Conservation (phyloP, 2,329 filamentous ascomycete genomes). For the Cercospora citrullina region DNA sequence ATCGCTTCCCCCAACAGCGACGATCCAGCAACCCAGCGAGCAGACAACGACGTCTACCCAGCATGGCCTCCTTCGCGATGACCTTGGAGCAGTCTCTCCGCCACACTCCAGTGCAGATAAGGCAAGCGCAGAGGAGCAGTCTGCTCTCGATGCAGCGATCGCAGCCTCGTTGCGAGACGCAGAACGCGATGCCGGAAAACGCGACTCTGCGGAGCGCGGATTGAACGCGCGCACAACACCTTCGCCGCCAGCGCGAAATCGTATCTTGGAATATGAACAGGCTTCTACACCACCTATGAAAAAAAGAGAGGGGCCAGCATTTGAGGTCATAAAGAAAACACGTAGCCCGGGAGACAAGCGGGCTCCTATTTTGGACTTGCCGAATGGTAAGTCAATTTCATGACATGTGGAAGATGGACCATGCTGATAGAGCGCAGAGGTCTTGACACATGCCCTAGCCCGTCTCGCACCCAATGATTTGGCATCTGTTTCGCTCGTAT, state of each 20-base stretch:
- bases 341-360: constrained; percentile 47
- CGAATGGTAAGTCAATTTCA: constrained; percentile 67
- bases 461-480: constrained; percentile 85
- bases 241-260: constrained; percentile 49
- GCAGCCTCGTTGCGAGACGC: constrained; percentile 33
- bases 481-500: constrained; percentile 79
- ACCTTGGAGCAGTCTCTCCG: constrained; percentile 49
- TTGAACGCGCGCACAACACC: constrained; percentile 34
- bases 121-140: constrained; percentile 29
- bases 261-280: constrained; percentile 58
- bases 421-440: constrained; percentile 60
- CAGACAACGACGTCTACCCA: constrained; percentile 49
- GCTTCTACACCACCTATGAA: constrained; percentile 40
- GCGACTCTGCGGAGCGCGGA: constrained; percentile 25
- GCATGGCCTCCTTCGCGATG: constrained; percentile 56
- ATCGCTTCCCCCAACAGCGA: constrained; percentile 51
- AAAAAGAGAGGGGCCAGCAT: constrained; percentile 49
- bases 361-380: constrained; percentile 61
- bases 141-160: constrained; percentile 31
- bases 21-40: constrained; percentile 42
- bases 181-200: constrained; percentile 5
- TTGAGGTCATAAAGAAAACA: constrained; percentile 54
- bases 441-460: constrained; percentile 86
- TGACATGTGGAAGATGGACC: constrained; percentile 7
- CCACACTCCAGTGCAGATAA: constrained; percentile 39